Conservation (phyloP, 2,329 filamentous ascomycete genomes). For the Didymella arachidicola region DNA sequence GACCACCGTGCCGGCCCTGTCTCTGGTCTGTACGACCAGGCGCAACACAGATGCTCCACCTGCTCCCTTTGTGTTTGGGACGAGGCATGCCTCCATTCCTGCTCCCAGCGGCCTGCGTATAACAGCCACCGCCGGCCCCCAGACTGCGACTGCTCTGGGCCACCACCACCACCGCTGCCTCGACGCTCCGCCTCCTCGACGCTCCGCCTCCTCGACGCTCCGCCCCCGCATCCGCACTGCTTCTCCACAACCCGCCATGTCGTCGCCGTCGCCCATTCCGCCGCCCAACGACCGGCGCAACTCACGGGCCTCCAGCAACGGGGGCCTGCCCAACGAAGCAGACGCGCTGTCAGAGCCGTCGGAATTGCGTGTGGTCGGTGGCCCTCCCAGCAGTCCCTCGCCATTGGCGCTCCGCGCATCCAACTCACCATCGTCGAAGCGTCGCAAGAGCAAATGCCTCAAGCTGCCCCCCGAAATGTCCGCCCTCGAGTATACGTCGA, state of each 20-base stretch:
- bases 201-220: slow-evolving; percentile 2
- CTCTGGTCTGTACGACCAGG: slow-evolving; percentile 16
- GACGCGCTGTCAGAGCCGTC: slow-evolving; percentile 29
- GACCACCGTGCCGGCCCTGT: slow-evolving; percentile 1
- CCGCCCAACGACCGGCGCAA: slow-evolving; percentile 47
- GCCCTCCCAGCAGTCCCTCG: slow-evolving; percentile 49
- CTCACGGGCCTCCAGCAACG: slow-evolving; percentile 46
- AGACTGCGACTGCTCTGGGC: slow-evolving; percentile 5
- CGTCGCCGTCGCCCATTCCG: slow-evolving; percentile 47
- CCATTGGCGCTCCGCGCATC: slow-evolving; percentile 50
- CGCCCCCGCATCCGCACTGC: slow-evolving; percentile 8
- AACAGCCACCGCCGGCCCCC: slow-evolving; percentile 5
- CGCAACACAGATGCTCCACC: slow-evolving; percentile 18
- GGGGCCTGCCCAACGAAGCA: slow-evolving; percentile 32
- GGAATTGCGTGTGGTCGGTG: slow-evolving; percentile 47
- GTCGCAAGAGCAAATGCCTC: slow-evolving; percentile 43
- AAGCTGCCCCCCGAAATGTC: slow-evolving; percentile 61
- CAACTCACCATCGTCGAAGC: slow-evolving; percentile 49
- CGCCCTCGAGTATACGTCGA: slow-evolving; percentile 64
- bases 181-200: too few species aligned
- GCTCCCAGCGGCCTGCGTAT: slow-evolving; percentile 16
- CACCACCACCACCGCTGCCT: slow-evolving; percentile 7
- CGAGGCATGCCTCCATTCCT: slow-evolving; percentile 21
- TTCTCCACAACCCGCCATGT: slow-evolving; percentile 36
- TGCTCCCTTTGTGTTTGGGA: slow-evolving; percentile 12